Conservation (phyloP, 306 rosid genomes). For the Inga oerstediana region DNA sequence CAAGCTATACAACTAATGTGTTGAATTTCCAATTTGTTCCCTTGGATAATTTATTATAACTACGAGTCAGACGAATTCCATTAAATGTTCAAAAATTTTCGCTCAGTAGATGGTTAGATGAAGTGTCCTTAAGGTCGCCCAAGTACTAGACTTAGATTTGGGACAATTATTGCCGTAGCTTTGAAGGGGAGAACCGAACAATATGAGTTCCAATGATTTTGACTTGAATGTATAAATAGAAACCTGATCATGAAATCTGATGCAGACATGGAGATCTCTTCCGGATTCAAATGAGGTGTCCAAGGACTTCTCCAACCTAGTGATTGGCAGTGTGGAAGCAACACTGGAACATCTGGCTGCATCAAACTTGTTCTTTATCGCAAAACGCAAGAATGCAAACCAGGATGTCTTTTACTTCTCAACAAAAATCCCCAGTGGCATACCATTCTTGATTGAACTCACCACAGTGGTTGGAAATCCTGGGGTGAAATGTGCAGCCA, state of each 20-base stretch:
- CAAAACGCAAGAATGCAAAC: slow-evolving; percentile 85
- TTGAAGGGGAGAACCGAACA: background rate
- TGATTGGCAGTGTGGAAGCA: slow-evolving; percentile 60
- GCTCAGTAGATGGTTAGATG: background rate
- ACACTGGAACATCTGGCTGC: slow-evolving; percentile 71
- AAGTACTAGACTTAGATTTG: background rate
- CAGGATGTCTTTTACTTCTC: slow-evolving; percentile 99
- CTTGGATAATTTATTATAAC: background rate
- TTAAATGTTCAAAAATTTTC: background rate
- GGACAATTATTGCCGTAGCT: background rate
- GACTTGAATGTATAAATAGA: slow-evolving; percentile 19
- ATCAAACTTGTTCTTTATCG: slow-evolving; percentile 88
- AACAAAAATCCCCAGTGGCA: slow-evolving; percentile 75
- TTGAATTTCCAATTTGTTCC: slow-evolving; percentile 6
- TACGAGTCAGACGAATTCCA: background rate
- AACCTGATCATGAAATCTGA: slow-evolving; percentile 27
- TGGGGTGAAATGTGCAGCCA: slow-evolving; percentile 87
- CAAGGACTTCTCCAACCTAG: slow-evolving; percentile 70
- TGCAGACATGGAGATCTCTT: slow-evolving; percentile 97
- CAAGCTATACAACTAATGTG: background rate
- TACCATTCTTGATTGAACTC: slow-evolving; percentile 77
- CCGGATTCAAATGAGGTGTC: slow-evolving; percentile 95
- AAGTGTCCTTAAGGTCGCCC: background rate
- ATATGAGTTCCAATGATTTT: slow-evolving; percentile 3
- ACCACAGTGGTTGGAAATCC: slow-evolving; percentile 73